Percentiles rank a stretch among this genome's conserved stretches.
Conservation (phyloP, 2,329 filamentous ascomycete species). For the Cladosporium sp. region DNA sequence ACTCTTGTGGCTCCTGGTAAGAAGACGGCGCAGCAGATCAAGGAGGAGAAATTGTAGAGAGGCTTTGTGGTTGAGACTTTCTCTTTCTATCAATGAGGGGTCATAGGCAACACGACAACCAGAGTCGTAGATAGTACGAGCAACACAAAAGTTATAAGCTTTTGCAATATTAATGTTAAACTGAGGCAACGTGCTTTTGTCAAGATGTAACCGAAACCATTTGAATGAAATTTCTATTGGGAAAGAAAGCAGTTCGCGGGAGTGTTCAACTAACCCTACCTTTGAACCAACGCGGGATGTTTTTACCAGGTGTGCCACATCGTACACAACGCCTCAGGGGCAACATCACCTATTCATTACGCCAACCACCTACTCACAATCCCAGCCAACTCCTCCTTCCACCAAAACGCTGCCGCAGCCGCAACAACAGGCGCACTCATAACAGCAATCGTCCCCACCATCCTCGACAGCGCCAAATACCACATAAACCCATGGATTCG, state of each 20-base stretch:
- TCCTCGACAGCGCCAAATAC: conserved; percentile 22
- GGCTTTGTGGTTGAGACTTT: not conserved
- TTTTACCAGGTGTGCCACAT: not conserved
- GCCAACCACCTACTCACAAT: not conserved
- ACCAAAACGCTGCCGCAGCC: conserved; percentile 10
- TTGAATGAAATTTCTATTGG: not conserved
- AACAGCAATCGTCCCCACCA: conserved; percentile 21
- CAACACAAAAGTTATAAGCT: not conserved
- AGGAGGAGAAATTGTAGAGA: conserved; percentile 8
- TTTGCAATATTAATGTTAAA: not conserved
- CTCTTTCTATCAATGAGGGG: not conserved
- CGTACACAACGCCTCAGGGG: not conserved
- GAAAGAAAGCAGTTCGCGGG: not conserved
- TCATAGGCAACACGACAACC: not conserved
- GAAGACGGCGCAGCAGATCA: conserved; percentile 5
- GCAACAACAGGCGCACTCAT: conserved; percentile 6
- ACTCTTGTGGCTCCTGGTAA: conserved; percentile 3
- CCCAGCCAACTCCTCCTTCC: not conserved
- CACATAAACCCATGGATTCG: conserved; percentile 24
- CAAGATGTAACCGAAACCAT: not conserved
- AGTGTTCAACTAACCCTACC: not conserved
- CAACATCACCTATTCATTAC: not conserved
- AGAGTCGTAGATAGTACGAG: not conserved
- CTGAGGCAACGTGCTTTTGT: not conserved
- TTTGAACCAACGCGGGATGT: not conserved